These are phyloP conservation scores for Eucalyptus marginata DNA, from an alignment of 345 rosid genomes.

Conservation along the genomic window DNA sequence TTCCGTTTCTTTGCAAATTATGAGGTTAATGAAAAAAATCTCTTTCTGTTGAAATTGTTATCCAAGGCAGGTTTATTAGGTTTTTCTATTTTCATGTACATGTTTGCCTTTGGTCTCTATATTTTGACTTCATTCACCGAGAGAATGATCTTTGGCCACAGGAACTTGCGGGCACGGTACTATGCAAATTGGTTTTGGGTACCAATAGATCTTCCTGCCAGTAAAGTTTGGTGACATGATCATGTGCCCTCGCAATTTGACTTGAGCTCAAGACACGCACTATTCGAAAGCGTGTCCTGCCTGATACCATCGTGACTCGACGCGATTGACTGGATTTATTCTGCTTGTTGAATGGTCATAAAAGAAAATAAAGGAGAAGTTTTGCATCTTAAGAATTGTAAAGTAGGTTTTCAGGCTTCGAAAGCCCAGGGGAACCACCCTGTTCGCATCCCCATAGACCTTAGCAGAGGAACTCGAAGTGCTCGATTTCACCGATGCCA, in stretches of 20 bases:
- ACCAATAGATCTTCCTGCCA: not conserved
- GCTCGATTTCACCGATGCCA: not conserved
- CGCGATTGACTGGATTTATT: not conserved
- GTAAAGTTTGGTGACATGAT: not conserved
- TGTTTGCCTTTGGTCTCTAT: not conserved
- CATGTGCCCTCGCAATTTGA: not conserved
- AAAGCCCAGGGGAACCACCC: not conserved
- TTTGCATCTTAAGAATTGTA: not conserved
- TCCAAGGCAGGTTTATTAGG: not conserved
- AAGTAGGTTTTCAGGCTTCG: not conserved
- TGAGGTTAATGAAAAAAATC: not conserved
- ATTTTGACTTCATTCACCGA: not conserved
- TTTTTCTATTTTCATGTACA: not conserved
- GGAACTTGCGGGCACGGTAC: not conserved
- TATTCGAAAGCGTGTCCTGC: not conserved
- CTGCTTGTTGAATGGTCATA: not conserved
- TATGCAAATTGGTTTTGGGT: not conserved
- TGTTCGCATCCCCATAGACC: not conserved
- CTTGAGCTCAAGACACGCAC: not conserved
- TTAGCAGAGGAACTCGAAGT: not conserved
- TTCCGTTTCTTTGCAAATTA: not conserved
- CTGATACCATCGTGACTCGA: not conserved
- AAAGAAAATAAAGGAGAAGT: not conserved
- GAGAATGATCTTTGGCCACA: not conserved
- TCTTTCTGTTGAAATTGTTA: not conserved